phyloP scores from a whole-genome alignment of 805 yeast genomes.

The Hanseniaspora mollemarum region DNA sequence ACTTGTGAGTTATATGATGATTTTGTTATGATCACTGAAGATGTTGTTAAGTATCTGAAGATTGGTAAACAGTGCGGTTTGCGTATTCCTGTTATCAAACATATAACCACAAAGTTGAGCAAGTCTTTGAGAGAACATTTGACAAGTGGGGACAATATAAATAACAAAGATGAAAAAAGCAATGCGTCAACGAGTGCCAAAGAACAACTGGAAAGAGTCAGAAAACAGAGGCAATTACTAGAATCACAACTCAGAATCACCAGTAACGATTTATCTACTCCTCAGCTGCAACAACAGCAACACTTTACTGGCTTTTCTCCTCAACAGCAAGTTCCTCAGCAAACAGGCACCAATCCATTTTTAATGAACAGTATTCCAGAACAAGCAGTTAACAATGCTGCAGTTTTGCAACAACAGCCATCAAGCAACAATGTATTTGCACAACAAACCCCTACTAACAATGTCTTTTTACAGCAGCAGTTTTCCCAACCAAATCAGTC shows the following conservation, averaged over 20 bases:
- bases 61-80: constrained; percentile 84
- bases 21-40: constrained; percentile 75
- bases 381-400: constrained; percentile 1
- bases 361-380: constrained; percentile 20
- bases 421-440: neutral
- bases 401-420: neutral
- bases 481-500: constrained; percentile 19
- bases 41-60: constrained; percentile 76
- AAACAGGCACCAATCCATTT: constrained; percentile 20
- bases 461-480: constrained; percentile 22
- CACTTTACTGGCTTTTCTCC: constrained; percentile 19
- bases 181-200: constrained; percentile 22
- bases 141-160: constrained; percentile 28
- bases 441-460: constrained; percentile 13
- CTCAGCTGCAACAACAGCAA: constrained; percentile 21
- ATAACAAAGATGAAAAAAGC: constrained; percentile 21
- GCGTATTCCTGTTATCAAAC: constrained; percentile 90
- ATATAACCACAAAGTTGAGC: constrained; percentile 90
- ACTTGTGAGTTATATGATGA: constrained; percentile 73
- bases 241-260: constrained; percentile 28
- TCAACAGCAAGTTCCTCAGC: constrained; percentile 16
- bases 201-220: constrained; percentile 28
- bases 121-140: constrained; percentile 78
- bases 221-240: constrained; percentile 26
- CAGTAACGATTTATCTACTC: constrained; percentile 25